Conservation (phyloP, 1,139 yeast genomes). For the Torulaspora globosa region DNA sequence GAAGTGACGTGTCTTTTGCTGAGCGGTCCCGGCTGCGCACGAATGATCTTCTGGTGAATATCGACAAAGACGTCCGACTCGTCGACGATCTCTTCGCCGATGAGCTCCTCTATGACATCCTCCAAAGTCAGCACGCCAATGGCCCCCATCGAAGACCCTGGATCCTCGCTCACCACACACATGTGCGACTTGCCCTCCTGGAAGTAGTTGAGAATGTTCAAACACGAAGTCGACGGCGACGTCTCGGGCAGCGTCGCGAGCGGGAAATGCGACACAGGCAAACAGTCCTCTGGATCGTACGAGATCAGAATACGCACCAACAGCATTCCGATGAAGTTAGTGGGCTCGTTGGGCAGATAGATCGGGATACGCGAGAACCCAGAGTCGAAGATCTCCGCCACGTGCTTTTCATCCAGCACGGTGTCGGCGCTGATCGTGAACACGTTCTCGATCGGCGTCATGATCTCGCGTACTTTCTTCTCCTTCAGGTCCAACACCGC, state of each 20-base stretch:
- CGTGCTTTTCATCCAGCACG: constrained; percentile 75
- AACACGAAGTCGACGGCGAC: constrained; percentile 82
- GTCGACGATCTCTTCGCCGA: constrained; percentile 96
- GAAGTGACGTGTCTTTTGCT: constrained; percentile 67
- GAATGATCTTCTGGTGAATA: constrained; percentile 78
- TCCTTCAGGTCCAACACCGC: constrained; percentile 94
- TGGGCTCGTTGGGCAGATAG: constrained; percentile 83
- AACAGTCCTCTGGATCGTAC: constrained; percentile 93
- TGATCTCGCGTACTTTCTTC: constrained; percentile 76
- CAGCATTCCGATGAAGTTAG: constrained; percentile 91
- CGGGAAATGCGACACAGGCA: constrained; percentile 91
- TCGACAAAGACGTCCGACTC: constrained; percentile 95
- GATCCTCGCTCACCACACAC: constrained; percentile 85
- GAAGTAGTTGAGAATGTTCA: constrained; percentile 89
- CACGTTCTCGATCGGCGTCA: constrained; percentile 93
- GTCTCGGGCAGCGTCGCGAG: constrained; percentile 96
- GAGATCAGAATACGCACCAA: constrained; percentile 87
- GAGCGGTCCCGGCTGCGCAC: constrained; percentile 82
- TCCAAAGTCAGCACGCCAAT: constrained; percentile 89
- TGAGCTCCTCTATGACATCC: constrained; percentile 94
- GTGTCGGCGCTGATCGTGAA: constrained; percentile 85
- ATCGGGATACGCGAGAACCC: constrained; percentile 97
- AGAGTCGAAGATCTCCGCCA: constrained; percentile 86
- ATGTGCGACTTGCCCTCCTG: constrained; percentile 98
- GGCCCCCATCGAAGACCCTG: constrained; percentile 87